phyloP scores from a whole-genome alignment of 2,329 filamentous ascomycete genomes.

The Botrytis elliptica region DNA sequence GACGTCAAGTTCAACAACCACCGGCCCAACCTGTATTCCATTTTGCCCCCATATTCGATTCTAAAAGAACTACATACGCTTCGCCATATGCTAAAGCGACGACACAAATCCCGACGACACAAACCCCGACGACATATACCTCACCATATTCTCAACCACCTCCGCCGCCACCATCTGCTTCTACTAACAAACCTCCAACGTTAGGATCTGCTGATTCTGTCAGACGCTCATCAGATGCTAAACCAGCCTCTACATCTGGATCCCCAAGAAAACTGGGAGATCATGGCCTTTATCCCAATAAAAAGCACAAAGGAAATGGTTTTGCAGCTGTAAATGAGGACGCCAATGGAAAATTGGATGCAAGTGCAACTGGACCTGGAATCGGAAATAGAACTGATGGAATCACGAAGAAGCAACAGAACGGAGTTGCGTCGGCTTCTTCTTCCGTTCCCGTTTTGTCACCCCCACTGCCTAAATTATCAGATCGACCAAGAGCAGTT shows the following conservation, averaged over 20 bases:
- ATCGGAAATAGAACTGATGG: neutral
- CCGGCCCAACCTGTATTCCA: neutral
- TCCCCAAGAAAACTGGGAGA: constrained; percentile 27
- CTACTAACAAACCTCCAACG: constrained; percentile 6
- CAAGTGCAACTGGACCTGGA: constrained; percentile 17
- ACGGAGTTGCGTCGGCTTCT: constrained; percentile 17
- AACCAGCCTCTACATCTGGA: constrained; percentile 14
- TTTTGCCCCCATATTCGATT: constrained; percentile 21
- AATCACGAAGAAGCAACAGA: constrained; percentile 12
- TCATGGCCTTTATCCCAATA: constrained; percentile 30
- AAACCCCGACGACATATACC: constrained; percentile 16
- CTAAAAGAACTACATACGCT: constrained; percentile 25
- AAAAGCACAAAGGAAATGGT: constrained; percentile 33
- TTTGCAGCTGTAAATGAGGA: constrained; percentile 27
- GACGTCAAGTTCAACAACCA: constrained; percentile 17
- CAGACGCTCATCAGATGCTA: constrained; percentile 13
- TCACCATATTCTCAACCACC: constrained; percentile 25
- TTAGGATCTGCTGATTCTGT: neutral
- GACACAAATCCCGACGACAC: neutral
- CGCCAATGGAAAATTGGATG: constrained; percentile 25
- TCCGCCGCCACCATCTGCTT: neutral
- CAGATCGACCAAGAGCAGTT: constrained; percentile 25
- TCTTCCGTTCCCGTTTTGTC: constrained; percentile 1
- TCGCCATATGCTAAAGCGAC: constrained; percentile 20
- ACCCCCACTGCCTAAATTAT: constrained; percentile 14